Conservation (phyloP, 1,284 basidiomycete genomes). For the Heterobasidion occidentale region DNA sequence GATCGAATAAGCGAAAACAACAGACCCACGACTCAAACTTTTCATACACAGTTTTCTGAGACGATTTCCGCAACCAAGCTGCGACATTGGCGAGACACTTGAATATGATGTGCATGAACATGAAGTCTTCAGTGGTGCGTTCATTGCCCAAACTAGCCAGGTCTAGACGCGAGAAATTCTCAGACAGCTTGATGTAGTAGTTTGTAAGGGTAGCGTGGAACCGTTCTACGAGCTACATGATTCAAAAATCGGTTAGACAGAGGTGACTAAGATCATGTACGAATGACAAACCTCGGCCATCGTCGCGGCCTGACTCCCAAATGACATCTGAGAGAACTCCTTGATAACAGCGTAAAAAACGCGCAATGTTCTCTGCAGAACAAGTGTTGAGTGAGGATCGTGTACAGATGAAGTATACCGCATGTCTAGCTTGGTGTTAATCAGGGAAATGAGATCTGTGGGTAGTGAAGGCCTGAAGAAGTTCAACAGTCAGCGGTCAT, state of each 20-base stretch:
- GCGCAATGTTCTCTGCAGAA: conserved; percentile 52
- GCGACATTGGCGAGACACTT: conserved; percentile 63
- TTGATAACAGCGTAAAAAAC: conserved; percentile 59
- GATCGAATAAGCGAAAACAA: conserved; percentile 5
- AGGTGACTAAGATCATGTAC: background rate
- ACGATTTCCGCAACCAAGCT: conserved; percentile 51
- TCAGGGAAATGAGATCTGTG: conserved; percentile 43
- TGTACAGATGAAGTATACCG: conserved; percentile 33
- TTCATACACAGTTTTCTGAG: conserved; percentile 1
- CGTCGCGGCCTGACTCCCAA: conserved; percentile 55
- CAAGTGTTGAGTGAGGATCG: conserved; percentile 38
- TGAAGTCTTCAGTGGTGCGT: conserved; percentile 41
- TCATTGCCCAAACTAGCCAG: conserved; percentile 27
- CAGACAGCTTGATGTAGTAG: conserved; percentile 48
- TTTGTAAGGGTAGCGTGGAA: conserved; percentile 42
- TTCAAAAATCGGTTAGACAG: background rate
- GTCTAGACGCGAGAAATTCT: conserved; percentile 28
- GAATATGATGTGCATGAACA: conserved; percentile 59
- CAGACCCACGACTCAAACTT: conserved; percentile 46
- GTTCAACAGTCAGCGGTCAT: background rate
- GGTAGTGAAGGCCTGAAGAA: conserved; percentile 53
- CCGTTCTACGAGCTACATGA: conserved; percentile 43
- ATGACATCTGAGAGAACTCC: conserved; percentile 60
- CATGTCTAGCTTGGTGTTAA: conserved; percentile 43
- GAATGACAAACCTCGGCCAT: conserved; percentile 44